These are phyloP conservation scores for Podila epigama DNA, from an alignment of 192 early-diverging fungal genomes.

Conservation along the genomic window DNA sequence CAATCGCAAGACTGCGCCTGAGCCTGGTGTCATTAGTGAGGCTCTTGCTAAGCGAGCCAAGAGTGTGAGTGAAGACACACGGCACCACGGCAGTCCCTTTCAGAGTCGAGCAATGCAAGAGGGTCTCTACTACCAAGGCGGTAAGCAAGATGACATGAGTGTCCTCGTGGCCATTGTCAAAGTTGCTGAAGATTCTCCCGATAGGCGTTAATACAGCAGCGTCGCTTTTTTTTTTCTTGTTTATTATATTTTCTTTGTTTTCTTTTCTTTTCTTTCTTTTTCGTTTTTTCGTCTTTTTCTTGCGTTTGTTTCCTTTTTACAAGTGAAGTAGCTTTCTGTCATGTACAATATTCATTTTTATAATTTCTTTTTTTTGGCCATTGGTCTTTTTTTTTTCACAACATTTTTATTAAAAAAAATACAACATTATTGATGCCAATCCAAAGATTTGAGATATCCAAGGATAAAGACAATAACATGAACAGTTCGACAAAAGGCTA, in stretches of 20 bases:
- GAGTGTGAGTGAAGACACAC: constrained; percentile 80
- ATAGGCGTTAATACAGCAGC: constrained; percentile 15
- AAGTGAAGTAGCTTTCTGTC: too few relatives aligned
- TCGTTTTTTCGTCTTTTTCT: too few relatives aligned
- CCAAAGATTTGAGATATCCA: constrained; percentile 2
- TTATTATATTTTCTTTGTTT: neutral
- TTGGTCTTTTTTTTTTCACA: too few relatives aligned
- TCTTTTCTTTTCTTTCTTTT: neutral
- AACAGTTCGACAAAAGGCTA: constrained; percentile 2
- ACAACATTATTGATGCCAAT: constrained; percentile 39
- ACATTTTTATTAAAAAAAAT: constrained; percentile 2
- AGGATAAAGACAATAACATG: constrained; percentile 3
- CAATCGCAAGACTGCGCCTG: constrained; percentile 40
- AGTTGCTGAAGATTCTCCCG: constrained; percentile 51
- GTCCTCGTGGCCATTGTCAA: constrained; percentile 87
- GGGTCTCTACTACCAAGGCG: constrained; percentile 92
- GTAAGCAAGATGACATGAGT: constrained; percentile 95
- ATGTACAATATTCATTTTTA: too few relatives aligned
- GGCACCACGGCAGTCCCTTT: constrained; percentile 84
- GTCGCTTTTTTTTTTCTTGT: neutral
- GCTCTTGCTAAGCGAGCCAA: constrained; percentile 82
- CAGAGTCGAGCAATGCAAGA: constrained; percentile 93
- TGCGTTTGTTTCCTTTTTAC: too few relatives aligned
- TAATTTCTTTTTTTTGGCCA: neutral
- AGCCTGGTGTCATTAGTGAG: constrained; percentile 81